Conservation (phyloP, 2,329 filamentous ascomycete species). For the Pestalotiopsis sp. region DNA sequence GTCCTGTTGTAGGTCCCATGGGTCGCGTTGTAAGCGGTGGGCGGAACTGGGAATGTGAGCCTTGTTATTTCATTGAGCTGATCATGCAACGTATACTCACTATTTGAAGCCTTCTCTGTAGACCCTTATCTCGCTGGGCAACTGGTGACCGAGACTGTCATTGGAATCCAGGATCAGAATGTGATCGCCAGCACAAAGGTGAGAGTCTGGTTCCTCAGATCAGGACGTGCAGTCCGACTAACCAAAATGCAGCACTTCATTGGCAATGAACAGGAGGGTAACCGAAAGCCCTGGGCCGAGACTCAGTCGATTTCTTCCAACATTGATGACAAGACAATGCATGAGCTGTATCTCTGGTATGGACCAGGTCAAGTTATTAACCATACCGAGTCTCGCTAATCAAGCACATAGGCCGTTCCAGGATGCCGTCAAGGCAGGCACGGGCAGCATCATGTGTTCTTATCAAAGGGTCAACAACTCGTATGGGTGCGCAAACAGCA, state of each 20-base stretch:
- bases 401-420: constrained; percentile 58
- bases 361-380: constrained; percentile 14
- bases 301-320: constrained; percentile 45
- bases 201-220: constrained; percentile 20
- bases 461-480: constrained; percentile 50
- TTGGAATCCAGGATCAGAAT: constrained; percentile 37
- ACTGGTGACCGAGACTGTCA: constrained; percentile 53
- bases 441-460: constrained; percentile 44
- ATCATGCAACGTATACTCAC: neutral
- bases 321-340: constrained; percentile 55
- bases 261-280: constrained; percentile 67
- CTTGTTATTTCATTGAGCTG: neutral
- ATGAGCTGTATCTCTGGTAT: constrained; percentile 59
- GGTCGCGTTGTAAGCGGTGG: constrained; percentile 55
- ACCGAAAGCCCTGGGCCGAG: constrained; percentile 64
- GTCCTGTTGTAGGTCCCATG: constrained; percentile 63
- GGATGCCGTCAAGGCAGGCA: constrained; percentile 30
- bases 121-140: constrained; percentile 62
- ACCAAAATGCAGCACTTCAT: constrained; percentile 61
- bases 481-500: constrained; percentile 52
- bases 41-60: constrained; percentile 50
- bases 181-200: constrained; percentile 24
- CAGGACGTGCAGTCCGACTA: constrained; percentile 45
- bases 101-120: constrained; percentile 20
- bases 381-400: constrained; percentile 22